Evolutionary conservation across 2,329 filamentous ascomycete genomes (phyloP).

Genomic region (Biscogniauxia mediterranea): DNA sequence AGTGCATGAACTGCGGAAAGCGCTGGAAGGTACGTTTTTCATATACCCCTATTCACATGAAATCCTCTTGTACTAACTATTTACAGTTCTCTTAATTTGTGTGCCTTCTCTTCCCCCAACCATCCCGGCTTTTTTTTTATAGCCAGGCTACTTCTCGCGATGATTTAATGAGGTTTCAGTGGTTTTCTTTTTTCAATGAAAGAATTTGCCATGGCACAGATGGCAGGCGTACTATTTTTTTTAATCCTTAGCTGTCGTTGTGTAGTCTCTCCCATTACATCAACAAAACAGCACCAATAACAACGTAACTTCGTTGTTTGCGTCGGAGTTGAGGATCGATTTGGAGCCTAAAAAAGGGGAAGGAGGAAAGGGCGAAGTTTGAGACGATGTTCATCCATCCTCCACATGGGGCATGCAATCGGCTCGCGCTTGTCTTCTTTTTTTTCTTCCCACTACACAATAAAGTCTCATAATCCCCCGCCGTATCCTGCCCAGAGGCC

Average conservation of each 20-base stretch:
- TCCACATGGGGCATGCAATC: too few species aligned
- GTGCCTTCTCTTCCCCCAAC: neutral
- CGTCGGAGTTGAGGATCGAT: neutral
- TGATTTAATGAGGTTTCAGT: neutral
- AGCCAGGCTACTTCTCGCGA: slow-evolving; percentile 6
- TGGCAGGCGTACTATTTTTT: slow-evolving; percentile 5
- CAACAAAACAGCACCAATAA: slow-evolving; percentile 11
- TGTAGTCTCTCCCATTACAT: slow-evolving; percentile 1
- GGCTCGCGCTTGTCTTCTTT: neutral
- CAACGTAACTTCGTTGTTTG: slow-evolving; percentile 7
- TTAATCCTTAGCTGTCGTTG: neutral
- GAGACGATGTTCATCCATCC: neutral
- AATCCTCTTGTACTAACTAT: slow-evolving; percentile 25
- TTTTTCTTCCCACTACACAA: neutral
- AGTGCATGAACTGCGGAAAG: slow-evolving; percentile 67
- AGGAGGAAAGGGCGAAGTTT: neutral
- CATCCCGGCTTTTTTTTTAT: neutral
- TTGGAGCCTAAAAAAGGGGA: too few species aligned
- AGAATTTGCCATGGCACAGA: slow-evolving; percentile 2
- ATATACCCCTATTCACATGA: slow-evolving; percentile 8
- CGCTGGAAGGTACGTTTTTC: slow-evolving; percentile 64
- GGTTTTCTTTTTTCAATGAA: neutral
- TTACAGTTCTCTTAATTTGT: slow-evolving; percentile 28
- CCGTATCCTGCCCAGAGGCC: neutral
- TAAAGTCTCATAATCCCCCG: slow-evolving; percentile 1